Percentiles rank a stretch among this genome's conserved stretches.
Conservation (phyloP, 805 yeast species). For the Barnettozyma wickerhamii region DNA sequence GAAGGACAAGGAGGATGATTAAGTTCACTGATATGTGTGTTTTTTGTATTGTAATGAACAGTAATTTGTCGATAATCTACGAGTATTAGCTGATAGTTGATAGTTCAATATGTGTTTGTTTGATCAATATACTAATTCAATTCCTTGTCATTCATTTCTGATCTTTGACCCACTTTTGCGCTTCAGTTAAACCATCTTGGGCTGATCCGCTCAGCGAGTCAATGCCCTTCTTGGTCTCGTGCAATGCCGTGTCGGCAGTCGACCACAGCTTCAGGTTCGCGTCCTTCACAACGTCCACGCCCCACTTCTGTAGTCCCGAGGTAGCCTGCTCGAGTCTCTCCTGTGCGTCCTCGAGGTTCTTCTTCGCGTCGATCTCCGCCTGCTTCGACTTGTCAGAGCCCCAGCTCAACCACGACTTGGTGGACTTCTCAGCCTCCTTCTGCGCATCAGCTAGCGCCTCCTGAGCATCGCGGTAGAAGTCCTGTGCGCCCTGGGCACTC, state of each 20-base stretch:
- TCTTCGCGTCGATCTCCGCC: constrained; percentile 28
- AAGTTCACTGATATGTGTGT: too few relatives aligned
- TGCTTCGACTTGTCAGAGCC: constrained; percentile 34
- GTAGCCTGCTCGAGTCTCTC: constrained; percentile 17
- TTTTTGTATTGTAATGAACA: too few relatives aligned
- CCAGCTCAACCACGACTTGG: constrained; percentile 35
- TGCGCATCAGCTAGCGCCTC: constrained; percentile 30
- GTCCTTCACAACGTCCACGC: constrained; percentile 17
- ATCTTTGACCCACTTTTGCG: constrained; percentile 22
- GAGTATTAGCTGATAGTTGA: too few relatives aligned
- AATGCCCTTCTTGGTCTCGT: constrained; percentile 24
- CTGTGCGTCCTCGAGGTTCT: constrained; percentile 27
- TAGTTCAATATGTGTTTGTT: background rate
- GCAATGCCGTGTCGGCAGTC: constrained; percentile 27
- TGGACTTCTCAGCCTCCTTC: constrained; percentile 28
- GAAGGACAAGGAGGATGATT: constrained; percentile 13
- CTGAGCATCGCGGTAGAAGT: constrained; percentile 29
- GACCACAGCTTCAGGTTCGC: constrained; percentile 28
- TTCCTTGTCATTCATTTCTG: constrained; percentile 10
- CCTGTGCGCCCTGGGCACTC: constrained; percentile 24
- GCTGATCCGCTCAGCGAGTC: constrained; percentile 20
- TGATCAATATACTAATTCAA: too few relatives aligned
- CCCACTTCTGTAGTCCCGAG: constrained; percentile 24
- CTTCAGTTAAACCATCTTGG: constrained; percentile 19
- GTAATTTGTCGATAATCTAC: too few relatives aligned